Evolutionary conservation across 2,329 filamentous ascomycete genomes (phyloP).

Genomic region (Coleophoma eucalyptorum): DNA sequence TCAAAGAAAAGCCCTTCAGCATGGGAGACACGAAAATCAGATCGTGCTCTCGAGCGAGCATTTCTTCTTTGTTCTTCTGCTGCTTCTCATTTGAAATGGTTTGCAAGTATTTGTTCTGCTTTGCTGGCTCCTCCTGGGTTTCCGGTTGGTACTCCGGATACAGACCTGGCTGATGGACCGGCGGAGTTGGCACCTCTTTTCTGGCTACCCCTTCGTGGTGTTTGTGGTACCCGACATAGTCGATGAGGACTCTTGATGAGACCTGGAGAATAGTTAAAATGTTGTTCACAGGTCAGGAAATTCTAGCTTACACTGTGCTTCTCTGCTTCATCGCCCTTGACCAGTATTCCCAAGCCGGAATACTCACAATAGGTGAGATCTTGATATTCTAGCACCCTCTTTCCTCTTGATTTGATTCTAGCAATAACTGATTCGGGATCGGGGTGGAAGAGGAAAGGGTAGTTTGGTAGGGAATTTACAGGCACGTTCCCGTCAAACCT

Average conservation of each 20-base stretch:
- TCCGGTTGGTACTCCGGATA: not conserved
- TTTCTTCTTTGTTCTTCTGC: slow-evolving; percentile 32
- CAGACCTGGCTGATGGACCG: not conserved
- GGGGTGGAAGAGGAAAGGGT: slow-evolving; percentile 27
- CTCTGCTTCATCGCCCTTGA: not conserved
- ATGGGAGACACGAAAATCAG: slow-evolving; percentile 36
- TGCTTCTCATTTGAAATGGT: slow-evolving; percentile 23
- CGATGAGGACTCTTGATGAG: too few relatives aligned
- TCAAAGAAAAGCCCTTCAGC: slow-evolving; percentile 40
- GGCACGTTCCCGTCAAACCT: slow-evolving; percentile 36
- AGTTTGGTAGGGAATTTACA: slow-evolving; percentile 34
- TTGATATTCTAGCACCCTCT: slow-evolving; percentile 37
- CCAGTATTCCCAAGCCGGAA: slow-evolving; percentile 34
- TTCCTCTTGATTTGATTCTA: slow-evolving; percentile 29
- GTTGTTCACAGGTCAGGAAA: slow-evolving; percentile 22
- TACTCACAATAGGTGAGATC: slow-evolving; percentile 37
- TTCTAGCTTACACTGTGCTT: slow-evolving; percentile 27
- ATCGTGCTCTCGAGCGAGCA: slow-evolving; percentile 33
- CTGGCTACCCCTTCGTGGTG: too few relatives aligned
- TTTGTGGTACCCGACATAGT: too few relatives aligned
- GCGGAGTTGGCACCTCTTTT: too few relatives aligned
- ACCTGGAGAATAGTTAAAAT: too few relatives aligned
- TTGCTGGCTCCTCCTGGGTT: not conserved
- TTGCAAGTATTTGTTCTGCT: slow-evolving; percentile 23
- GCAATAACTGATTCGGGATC: slow-evolving; percentile 14